Evolutionary conservation across 2,329 filamentous ascomycete genomes (phyloP).

Genomic region (Camillea tinctor): DNA sequence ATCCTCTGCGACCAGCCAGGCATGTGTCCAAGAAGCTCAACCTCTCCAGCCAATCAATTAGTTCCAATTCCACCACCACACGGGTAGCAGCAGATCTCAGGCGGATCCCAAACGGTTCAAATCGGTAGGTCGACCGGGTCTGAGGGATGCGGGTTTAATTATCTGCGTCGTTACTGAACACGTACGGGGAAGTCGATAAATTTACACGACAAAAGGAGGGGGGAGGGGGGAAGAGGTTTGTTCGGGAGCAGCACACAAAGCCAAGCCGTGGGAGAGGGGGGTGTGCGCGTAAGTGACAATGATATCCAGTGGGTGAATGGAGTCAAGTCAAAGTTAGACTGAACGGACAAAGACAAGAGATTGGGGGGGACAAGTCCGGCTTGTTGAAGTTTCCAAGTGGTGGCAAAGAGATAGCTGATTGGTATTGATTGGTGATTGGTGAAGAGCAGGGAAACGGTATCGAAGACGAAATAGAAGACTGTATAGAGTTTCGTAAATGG

Average conservation of each 20-base stretch:
- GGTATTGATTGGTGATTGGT: neutral
- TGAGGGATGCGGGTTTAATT: neutral
- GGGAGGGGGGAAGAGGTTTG: neutral
- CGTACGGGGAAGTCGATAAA: neutral
- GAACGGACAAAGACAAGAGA: neutral
- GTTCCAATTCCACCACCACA: slow-evolving; percentile 3
- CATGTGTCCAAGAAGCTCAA: slow-evolving; percentile 9
- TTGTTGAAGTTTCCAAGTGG: slow-evolving; percentile 5
- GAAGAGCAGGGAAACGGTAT: neutral
- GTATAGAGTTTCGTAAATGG: slow-evolving; percentile 7
- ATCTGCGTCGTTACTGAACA: slow-evolving; percentile 1
- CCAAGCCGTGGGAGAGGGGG: neutral
- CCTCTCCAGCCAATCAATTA: slow-evolving; percentile 15
- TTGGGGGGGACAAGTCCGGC: slow-evolving; percentile 3
- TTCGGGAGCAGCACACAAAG: neutral
- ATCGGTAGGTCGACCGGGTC: slow-evolving; percentile 1
- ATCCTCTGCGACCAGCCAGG: slow-evolving; percentile 22
- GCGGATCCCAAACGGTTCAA: slow-evolving; percentile 14
- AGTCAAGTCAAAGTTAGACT: neutral
- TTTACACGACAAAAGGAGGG: neutral
- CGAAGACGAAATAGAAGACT: neutral
- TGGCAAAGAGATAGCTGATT: slow-evolving; percentile 1
- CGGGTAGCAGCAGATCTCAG: slow-evolving; percentile 22
- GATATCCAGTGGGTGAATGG: neutral
- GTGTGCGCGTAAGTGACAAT: neutral